Base-by-base conservation (phyloP, 2,329 filamentous ascomycete genomes). In the Endothia cerciana region DNA sequence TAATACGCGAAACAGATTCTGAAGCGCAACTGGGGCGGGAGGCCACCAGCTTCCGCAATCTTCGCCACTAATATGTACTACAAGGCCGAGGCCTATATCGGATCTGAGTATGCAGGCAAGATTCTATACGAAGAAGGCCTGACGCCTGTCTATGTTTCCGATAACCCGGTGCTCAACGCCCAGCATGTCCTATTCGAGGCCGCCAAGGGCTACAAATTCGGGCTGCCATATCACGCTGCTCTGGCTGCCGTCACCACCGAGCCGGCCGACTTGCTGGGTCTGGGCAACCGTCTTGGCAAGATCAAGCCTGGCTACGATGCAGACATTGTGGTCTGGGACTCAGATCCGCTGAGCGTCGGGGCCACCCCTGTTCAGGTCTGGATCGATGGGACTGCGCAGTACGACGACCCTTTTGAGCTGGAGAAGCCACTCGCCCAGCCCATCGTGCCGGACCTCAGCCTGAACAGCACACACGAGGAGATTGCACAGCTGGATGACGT, bases 11-110 rank as follows among this genome's bases (percentile, higher is more conserved):
- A 25, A 4, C 13, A 82, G 80, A 83, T 87, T 33, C 77, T 88
- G 3, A 86, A 86, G 71, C 80, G 85, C 59, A 82, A 83, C 0
- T 87, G 81, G 77, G 85, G 85, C 17, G 81, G 80, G 15, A 79
- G 80, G 0, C 75, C 83, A 19, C 85, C 83, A n/a, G 84, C 82
- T 3, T 84, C 81, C 19, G 89, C 85, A n/a, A 77, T 90, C 3
- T 91, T 91, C 70, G 88, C 89, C 11, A 88, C 91, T 72, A 90
- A 88, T 73, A 90, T 90, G 86, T 89, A 85, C 74, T 91, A 91
- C 81, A 91, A 91, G 76, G 81, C 84, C 1, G 89, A 91, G 76
- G 79, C 88, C 0, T 90, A 89, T 70, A 79, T 85, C 4, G 89
- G 83, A 0, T 89, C 87, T 13, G 87, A 90, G 73, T 85, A 85